phyloP scores from a whole-genome alignment of 1,284 basidiomycete species.

The Puccinia novopanici region DNA sequence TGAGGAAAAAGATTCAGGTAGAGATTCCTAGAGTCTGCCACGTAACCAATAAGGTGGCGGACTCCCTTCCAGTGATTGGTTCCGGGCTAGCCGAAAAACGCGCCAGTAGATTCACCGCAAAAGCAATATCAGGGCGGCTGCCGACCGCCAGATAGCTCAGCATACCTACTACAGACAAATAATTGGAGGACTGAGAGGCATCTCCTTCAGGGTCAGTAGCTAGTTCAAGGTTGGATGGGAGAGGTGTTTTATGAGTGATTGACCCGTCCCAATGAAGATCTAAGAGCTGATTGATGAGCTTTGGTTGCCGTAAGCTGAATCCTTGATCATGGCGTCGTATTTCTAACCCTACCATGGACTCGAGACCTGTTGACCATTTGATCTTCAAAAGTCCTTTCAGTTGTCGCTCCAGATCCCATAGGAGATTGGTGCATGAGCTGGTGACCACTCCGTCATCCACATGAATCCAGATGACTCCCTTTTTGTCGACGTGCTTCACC shows the following conservation, averaged over 20 bases:
- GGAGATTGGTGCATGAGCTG: too few relatives aligned
- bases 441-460: too few relatives aligned
- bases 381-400: too few relatives aligned
- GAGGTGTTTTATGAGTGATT: background rate
- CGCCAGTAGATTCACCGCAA: background rate
- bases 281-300: background rate
- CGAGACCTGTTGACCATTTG: too few relatives aligned
- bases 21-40: too few relatives aligned
- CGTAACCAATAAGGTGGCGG: too few relatives aligned
- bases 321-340: background rate
- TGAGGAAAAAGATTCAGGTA: too few relatives aligned
- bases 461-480: too few relatives aligned
- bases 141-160: slow-evolving; percentile 2
- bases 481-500: too few relatives aligned
- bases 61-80: too few relatives aligned
- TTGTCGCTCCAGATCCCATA: too few relatives aligned
- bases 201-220: background rate
- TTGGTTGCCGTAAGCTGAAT: background rate
- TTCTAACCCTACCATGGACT: background rate
- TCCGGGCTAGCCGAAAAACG: too few relatives aligned
- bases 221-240: background rate
- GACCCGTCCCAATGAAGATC: background rate
- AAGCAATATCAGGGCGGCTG: background rate
- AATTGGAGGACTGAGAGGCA: background rate
- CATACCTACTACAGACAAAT: background rate